These are phyloP conservation scores for Penicillium samsonianum DNA, from an alignment of 495 filamentous ascomycete genomes.

Conservation along the genomic window DNA sequence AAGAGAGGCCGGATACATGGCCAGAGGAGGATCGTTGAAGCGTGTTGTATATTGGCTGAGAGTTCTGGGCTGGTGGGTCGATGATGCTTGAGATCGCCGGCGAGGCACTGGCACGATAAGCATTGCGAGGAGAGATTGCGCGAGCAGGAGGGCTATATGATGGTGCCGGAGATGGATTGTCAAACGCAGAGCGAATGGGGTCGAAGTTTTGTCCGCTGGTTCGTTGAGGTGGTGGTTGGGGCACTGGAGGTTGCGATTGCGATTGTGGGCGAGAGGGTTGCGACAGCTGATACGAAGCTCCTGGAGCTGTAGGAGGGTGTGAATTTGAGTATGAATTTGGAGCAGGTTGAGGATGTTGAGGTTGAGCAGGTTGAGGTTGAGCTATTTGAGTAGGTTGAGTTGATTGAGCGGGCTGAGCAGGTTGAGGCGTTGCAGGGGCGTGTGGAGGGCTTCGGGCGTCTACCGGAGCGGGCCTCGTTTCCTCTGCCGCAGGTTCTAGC, in stretches of 20 bases:
- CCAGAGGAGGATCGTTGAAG: constrained; percentile 37
- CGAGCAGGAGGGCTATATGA: constrained; percentile 46
- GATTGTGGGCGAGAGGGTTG: constrained; percentile 40
- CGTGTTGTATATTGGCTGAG: constrained; percentile 32
- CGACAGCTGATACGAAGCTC: constrained; percentile 22
- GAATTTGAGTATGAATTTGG: constrained; percentile 22
- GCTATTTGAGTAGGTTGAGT: constrained; percentile 8
- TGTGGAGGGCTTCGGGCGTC: constrained; percentile 10
- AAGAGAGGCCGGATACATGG: constrained; percentile 34
- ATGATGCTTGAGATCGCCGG: constrained; percentile 89
- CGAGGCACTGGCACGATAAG: constrained; percentile 76
- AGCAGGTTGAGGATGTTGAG: constrained; percentile 28
- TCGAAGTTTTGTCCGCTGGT: constrained; percentile 83
- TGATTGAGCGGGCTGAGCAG: neutral
- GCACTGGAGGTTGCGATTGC: constrained; percentile 45
- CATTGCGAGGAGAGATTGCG: constrained; percentile 36
- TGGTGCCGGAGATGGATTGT: constrained; percentile 59
- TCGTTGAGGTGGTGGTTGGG: constrained; percentile 34
- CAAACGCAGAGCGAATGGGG: constrained; percentile 71
- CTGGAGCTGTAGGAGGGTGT: constrained; percentile 28
- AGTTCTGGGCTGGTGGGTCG: constrained; percentile 63
- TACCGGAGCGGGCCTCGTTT: constrained; percentile 12
- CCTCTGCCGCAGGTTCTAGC: constrained; percentile 36
- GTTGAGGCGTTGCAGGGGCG: constrained; percentile 23
- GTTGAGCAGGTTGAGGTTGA: constrained; percentile 20